Conservation (phyloP, 441 rosid genomes). For the Euphorbia celastroides region DNA sequence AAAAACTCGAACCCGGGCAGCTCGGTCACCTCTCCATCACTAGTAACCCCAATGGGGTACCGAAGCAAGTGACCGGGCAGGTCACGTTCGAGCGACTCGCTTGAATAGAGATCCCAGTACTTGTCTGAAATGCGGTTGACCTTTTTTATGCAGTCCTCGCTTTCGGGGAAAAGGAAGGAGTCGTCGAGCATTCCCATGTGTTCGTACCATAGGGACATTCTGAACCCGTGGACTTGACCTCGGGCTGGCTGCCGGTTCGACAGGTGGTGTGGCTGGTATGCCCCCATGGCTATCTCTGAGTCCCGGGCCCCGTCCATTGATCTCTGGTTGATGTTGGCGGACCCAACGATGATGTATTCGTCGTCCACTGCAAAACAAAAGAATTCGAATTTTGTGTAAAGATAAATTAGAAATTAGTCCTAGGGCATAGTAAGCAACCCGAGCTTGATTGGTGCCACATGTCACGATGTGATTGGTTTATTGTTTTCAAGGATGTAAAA, state of each 20-base stretch:
- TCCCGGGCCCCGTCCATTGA: constrained; percentile 99
- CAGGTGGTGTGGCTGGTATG: constrained; percentile 86
- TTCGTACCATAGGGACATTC: constrained; percentile 92
- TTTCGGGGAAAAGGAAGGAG: constrained; percentile 71
- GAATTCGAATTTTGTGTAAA: neutral
- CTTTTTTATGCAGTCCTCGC: constrained; percentile 52
- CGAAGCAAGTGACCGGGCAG: constrained; percentile 95
- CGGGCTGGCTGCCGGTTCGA: constrained; percentile 78
- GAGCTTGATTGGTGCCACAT: too few relatives aligned
- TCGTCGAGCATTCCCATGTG: constrained; percentile 93
- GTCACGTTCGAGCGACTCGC: constrained; percentile 76
- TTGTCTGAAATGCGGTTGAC: constrained; percentile 76
- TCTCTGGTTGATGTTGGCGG: constrained; percentile 98
- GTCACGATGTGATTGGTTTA: too few relatives aligned
- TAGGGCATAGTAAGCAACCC: too few relatives aligned
- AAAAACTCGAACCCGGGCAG: constrained; percentile 67
- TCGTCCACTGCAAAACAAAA: constrained; percentile 72
- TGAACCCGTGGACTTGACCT: constrained; percentile 96
- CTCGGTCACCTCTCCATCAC: constrained; percentile 65
- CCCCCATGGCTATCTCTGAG: constrained; percentile 99
- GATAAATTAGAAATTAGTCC: neutral
- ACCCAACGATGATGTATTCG: constrained; percentile 86
- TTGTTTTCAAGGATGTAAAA: too few relatives aligned
- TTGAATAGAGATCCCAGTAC: constrained; percentile 90
- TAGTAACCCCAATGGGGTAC: constrained; percentile 65